Evolutionary conservation across 495 filamentous ascomycete genomes (phyloP).

Genomic region (Podospora australis): DNA sequence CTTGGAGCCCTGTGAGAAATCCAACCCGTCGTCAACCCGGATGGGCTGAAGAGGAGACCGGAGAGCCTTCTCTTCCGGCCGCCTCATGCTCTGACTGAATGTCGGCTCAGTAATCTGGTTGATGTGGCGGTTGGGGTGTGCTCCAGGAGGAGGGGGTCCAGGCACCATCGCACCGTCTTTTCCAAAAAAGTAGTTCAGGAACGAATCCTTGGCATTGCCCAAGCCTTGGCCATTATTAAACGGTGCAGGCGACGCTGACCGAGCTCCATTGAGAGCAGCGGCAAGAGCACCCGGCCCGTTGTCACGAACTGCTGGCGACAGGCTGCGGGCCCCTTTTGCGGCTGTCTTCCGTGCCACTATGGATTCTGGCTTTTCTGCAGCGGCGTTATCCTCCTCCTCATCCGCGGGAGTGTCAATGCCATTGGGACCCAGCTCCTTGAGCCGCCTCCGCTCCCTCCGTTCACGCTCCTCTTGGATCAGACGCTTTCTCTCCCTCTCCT

Average conservation of each 20-base stretch:
- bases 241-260: conserved; percentile 56
- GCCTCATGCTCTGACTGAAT: conserved; percentile 75
- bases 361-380: conserved; percentile 50
- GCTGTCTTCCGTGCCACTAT: conserved; percentile 32
- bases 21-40: conserved; percentile 33
- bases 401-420: conserved; percentile 66
- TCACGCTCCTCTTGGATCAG: conserved; percentile 73
- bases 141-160: conserved; percentile 31
- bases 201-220: conserved; percentile 67
- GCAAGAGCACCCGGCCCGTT: conserved; percentile 53
- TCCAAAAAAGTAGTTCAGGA: conserved; percentile 97
- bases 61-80: conserved; percentile 57
- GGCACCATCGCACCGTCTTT: conserved; percentile 66
- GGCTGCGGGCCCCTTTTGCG: conserved; percentile 60
- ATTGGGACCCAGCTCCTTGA: conserved; percentile 77
- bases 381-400: conserved; percentile 60
- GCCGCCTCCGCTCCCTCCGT: conserved; percentile 71
- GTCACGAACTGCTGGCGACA: conserved; percentile 73
- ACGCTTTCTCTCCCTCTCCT: conserved; percentile 83
- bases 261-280: conserved; percentile 59
- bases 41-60: conserved; percentile 29
- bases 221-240: conserved; percentile 45
- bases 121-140: conserved; percentile 54
- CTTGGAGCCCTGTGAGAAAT: conserved; percentile 19
- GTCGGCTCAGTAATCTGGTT: conserved; percentile 70